These are phyloP conservation scores for Geotrichum restrictum DNA, from an alignment of 1,139 yeast species.

Conservation along the genomic window DNA sequence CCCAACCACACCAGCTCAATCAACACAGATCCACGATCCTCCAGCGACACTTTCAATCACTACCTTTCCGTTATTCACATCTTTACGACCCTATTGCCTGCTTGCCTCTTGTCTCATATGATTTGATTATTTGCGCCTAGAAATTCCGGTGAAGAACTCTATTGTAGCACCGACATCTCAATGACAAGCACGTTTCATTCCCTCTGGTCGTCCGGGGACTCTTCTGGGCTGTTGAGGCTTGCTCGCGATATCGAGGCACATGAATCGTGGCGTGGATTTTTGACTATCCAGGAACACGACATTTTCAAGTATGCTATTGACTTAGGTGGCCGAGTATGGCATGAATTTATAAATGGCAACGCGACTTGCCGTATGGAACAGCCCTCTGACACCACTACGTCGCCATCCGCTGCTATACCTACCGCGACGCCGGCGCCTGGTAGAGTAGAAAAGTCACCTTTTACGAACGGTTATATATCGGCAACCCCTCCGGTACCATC, in stretches of 20 bases:
- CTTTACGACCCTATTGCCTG: neutral
- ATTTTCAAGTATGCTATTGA: slow-evolving; percentile 37
- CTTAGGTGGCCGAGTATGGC: slow-evolving; percentile 38
- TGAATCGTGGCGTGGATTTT: slow-evolving; percentile 41
- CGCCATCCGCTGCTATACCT: neutral
- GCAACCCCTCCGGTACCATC: neutral
- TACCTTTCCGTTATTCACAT: neutral
- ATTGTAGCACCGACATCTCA: neutral
- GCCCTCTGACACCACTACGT: slow-evolving; percentile 7
- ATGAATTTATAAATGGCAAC: slow-evolving; percentile 35
- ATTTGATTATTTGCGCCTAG: neutral
- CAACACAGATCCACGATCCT: slow-evolving; percentile 10
- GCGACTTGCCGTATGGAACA: slow-evolving; percentile 31
- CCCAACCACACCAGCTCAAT: slow-evolving; percentile 10
- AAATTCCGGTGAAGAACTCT: neutral
- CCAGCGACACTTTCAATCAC: neutral
- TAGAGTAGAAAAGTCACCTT: slow-evolving; percentile 11
- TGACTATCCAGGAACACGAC: slow-evolving; percentile 40
- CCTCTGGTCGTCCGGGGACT: slow-evolving; percentile 39
- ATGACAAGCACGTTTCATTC: slow-evolving; percentile 19
- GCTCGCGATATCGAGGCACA: slow-evolving; percentile 40
- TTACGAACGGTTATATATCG: slow-evolving; percentile 2
- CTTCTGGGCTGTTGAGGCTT: slow-evolving; percentile 35
- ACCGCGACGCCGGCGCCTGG: neutral
- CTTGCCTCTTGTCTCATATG: neutral